Evolutionary conservation across 805 yeast species (phyloP).

Genomic region (Candida ascalaphidarum): DNA sequence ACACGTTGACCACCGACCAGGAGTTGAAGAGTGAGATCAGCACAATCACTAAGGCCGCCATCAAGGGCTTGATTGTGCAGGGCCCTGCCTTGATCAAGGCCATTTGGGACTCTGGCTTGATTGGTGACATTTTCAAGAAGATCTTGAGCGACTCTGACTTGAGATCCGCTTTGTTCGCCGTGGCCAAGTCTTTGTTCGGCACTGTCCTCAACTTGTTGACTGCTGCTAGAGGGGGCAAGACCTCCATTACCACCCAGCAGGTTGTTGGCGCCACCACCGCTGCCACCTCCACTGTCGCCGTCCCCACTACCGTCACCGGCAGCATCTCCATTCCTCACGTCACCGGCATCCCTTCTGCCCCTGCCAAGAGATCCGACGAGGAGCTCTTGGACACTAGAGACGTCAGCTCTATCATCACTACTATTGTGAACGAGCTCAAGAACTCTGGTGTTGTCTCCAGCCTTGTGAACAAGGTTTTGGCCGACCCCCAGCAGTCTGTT

Average conservation of each 20-base stretch:
- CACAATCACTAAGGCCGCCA: conserved; percentile 20
- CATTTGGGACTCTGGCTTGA: conserved; percentile 32
- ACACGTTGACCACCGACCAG: conserved; percentile 22
- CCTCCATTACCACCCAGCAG: too few relatives aligned
- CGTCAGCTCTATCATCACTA: conserved; percentile 15
- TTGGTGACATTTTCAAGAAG: conserved; percentile 21
- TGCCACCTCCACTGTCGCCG: conserved; percentile 7
- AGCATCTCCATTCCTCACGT: too few relatives aligned
- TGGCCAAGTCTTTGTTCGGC: conserved; percentile 25
- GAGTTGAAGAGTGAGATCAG: conserved; percentile 17
- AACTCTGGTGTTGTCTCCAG: conserved; percentile 24
- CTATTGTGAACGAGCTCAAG: conserved; percentile 20
- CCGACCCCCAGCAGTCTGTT: conserved; percentile 27
- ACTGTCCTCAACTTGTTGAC: conserved; percentile 21
- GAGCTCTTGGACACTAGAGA: conserved; percentile 26
- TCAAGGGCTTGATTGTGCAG: conserved; percentile 24
- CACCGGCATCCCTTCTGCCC: conserved; percentile 1
- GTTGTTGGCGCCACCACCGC: conserved; percentile 4
- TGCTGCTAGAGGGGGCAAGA: conserved; percentile 2
- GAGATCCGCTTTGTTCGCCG: conserved; percentile 21
- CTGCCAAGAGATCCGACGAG: conserved; percentile 5
- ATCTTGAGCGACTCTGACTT: conserved; percentile 24
- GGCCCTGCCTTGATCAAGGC: conserved; percentile 35
- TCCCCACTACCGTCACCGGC: conserved; percentile 8
- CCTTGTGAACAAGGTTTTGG: conserved; percentile 24